Percentiles rank a stretch among this genome's conserved stretches.
These are phyloP conservation scores for Eimeria falciformis DNA, from an alignment of 169 alveolate genomes.

Conservation along the genomic window DNA sequence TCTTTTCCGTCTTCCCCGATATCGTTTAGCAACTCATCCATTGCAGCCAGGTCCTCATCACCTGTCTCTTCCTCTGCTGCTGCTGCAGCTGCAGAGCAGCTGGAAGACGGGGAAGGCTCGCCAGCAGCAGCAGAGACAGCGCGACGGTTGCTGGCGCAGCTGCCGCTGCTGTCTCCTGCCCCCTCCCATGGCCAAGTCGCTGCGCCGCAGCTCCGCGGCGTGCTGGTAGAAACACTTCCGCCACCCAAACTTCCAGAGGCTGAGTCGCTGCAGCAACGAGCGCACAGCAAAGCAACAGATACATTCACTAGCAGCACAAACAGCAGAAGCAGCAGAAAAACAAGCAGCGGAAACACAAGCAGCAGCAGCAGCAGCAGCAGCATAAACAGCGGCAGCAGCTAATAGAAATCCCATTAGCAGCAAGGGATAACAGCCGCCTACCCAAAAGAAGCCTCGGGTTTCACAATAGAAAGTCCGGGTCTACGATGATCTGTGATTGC, in stretches of 20 bases:
- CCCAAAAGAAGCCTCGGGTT: too few relatives aligned
- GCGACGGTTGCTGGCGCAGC: not conserved
- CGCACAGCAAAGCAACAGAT: not conserved
- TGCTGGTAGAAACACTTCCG: too few relatives aligned
- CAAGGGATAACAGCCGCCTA: too few relatives aligned
- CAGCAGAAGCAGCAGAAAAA: not conserved
- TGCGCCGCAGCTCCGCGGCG: too few relatives aligned
- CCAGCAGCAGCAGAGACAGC: not conserved
- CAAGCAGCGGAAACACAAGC: not conserved
- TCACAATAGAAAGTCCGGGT: too few relatives aligned
- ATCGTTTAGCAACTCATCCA: not conserved
- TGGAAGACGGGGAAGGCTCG: not conserved
- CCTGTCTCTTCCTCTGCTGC: not conserved
- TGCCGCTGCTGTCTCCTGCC: slow-evolving; percentile 30
- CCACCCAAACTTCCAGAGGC: too few relatives aligned
- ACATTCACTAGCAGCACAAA: not conserved
- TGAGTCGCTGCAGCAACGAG: too few relatives aligned
- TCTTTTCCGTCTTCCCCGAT: not conserved
- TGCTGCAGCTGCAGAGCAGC: slow-evolving; percentile 2
- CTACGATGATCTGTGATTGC: too few relatives aligned
- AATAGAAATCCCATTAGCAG: not conserved
- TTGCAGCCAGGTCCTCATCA: not conserved
- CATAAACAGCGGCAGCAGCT: not conserved
- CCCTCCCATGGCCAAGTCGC: too few relatives aligned
- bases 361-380: not conserved